Percentiles rank a stretch among this genome's conserved stretches.
Evolutionary conservation across 257 asterid species (phyloP).

Genomic region (Penstemon newberryi): DNA sequence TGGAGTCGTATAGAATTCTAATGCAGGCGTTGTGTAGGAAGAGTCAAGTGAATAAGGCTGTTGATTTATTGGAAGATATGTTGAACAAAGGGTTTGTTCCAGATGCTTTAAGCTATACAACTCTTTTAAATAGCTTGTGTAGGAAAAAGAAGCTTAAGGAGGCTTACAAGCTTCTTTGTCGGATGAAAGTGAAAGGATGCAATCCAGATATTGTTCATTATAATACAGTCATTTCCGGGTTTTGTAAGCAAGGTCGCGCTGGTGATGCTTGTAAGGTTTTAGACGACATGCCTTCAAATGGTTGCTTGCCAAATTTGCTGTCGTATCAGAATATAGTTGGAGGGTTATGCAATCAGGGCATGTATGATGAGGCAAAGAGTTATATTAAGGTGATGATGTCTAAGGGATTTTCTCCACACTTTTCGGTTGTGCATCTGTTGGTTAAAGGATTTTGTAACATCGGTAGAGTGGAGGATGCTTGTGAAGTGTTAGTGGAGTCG

Average conservation of each 20-base stretch:
- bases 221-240: slow-evolving; percentile 77
- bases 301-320: slow-evolving; percentile 77
- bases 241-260: slow-evolving; percentile 75
- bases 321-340: slow-evolving; percentile 72
- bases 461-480: slow-evolving; percentile 74
- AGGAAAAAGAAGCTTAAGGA: slow-evolving; percentile 87
- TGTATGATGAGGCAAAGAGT: slow-evolving; percentile 68
- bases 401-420: slow-evolving; percentile 63
- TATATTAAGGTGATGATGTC: slow-evolving; percentile 55
- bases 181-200: slow-evolving; percentile 92
- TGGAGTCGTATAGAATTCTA: slow-evolving; percentile 74
- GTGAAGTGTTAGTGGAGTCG: slow-evolving; percentile 51
- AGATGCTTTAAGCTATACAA: slow-evolving; percentile 69
- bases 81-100: slow-evolving; percentile 92
- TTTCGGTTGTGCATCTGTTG: slow-evolving; percentile 58
- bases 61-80: slow-evolving; percentile 87
- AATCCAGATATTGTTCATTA: slow-evolving; percentile 84
- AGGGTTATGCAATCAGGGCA: slow-evolving; percentile 78
- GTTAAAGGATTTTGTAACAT: slow-evolving; percentile 61
- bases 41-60: slow-evolving; percentile 89
- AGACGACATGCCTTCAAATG: slow-evolving; percentile 69
- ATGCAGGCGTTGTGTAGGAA: slow-evolving; percentile 92
- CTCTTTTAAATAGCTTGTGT: slow-evolving; percentile 81
- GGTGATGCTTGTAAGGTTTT: slow-evolving; percentile 87
- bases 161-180: slow-evolving; percentile 89